phyloP scores from a whole-genome alignment of 2,329 filamentous ascomycete genomes.

The Sclerotinia borealis region DNA sequence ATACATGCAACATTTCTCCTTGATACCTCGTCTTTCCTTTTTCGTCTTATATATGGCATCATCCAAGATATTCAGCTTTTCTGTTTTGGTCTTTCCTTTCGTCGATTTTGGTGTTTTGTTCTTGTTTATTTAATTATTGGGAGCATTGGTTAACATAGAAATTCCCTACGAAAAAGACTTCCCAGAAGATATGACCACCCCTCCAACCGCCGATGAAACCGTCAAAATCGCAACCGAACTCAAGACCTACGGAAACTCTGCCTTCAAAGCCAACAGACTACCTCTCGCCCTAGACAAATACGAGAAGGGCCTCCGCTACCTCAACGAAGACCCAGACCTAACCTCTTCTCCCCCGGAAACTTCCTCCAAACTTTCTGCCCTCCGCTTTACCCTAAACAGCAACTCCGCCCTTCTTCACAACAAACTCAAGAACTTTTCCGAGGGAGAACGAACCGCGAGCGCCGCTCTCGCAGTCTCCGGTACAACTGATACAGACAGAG shows the following conservation, averaged over 20 bases:
- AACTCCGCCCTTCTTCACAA: conserved; percentile 82
- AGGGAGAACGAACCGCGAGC: conserved; percentile 63
- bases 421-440: conserved; percentile 68
- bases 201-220: conserved; percentile 57
- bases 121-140: background rate
- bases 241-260: conserved; percentile 88
- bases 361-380: conserved; percentile 58
- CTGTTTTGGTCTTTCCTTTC: background rate
- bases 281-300: conserved; percentile 79
- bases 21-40: background rate
- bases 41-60: background rate
- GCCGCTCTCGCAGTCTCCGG: conserved; percentile 64
- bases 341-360: conserved; percentile 67
- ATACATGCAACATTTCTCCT: background rate
- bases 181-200: conserved; percentile 71
- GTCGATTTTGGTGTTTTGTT: background rate
- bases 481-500: conserved; percentile 69
- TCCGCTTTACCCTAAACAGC: conserved; percentile 81
- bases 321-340: conserved; percentile 74
- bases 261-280: conserved; percentile 75
- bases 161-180: conserved; percentile 50
- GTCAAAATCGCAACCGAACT: conserved; percentile 76
- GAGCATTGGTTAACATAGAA: conserved; percentile 1
- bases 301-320: conserved; percentile 83
- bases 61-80: background rate